phyloP scores from a whole-genome alignment of 2,329 filamentous ascomycete genomes.

The Myriangium duriaei region DNA sequence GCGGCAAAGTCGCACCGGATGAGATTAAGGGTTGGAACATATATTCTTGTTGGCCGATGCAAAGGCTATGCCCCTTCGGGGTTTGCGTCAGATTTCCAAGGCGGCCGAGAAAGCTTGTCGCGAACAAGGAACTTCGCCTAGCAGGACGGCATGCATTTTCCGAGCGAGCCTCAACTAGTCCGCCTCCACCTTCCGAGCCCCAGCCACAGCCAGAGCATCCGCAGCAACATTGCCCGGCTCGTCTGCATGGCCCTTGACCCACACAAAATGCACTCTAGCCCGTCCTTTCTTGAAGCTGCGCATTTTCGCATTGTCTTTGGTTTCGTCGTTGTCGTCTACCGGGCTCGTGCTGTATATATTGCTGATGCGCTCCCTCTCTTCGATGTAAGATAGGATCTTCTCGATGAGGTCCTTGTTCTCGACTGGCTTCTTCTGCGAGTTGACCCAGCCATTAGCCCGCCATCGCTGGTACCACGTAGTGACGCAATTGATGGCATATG shows the following conservation, averaged over 20 bases:
- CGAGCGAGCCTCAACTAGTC: too few relatives aligned
- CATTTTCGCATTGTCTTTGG: slow-evolving; percentile 18
- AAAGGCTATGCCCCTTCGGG: too few relatives aligned
- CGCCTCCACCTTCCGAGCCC: slow-evolving; percentile 35
- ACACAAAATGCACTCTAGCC: slow-evolving; percentile 49
- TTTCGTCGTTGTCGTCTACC: slow-evolving; percentile 5
- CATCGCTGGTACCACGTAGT: slow-evolving; percentile 73
- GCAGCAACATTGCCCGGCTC: slow-evolving; percentile 68
- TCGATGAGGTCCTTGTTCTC: slow-evolving; percentile 80
- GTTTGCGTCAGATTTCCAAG: too few relatives aligned
- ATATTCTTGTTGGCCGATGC: too few relatives aligned
- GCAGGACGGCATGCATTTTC: too few relatives aligned
- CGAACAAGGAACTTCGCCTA: too few relatives aligned
- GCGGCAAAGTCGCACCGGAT: too few relatives aligned
- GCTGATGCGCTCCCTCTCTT: slow-evolving; percentile 45
- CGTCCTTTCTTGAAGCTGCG: slow-evolving; percentile 16
- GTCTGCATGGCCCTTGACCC: slow-evolving; percentile 77
- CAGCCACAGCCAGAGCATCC: slow-evolving; percentile 61
- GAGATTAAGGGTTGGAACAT: too few relatives aligned
- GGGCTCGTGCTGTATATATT: slow-evolving; percentile 37
- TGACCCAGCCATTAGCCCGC: slow-evolving; percentile 67
- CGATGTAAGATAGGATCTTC: slow-evolving; percentile 57
- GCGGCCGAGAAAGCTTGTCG: too few relatives aligned
- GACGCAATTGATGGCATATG: slow-evolving; percentile 81
- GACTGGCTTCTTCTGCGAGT: slow-evolving; percentile 54